A percentile compares a stretch with the other conserved stretches of the same genome.
Evolutionary conservation across 2,329 filamentous ascomycete genomes (phyloP).

Genomic region (Colletotrichum euphorbiae): DNA sequence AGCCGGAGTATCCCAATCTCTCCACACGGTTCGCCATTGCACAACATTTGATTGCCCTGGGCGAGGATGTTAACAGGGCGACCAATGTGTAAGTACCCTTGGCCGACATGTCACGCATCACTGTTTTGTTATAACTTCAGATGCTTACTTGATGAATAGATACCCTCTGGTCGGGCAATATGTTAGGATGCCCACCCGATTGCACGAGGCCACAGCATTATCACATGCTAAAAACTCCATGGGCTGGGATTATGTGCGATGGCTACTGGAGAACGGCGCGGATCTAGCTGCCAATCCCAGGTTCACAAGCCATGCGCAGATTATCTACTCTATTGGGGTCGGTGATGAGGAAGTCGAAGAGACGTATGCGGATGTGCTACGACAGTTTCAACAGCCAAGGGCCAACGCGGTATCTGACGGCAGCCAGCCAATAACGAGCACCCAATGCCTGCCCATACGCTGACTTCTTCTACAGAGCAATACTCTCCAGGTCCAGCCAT

Average conservation of each 20-base stretch:
- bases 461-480: not conserved
- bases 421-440: not conserved
- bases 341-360: not conserved
- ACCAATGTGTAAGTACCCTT: not conserved
- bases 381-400: not conserved
- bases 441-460: not conserved
- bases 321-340: not conserved
- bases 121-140: not conserved
- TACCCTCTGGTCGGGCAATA: not conserved
- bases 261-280: conserved; percentile 4
- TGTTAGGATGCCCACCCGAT: not conserved
- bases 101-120: not conserved
- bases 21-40: conserved; percentile 5
- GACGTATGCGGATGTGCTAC: conserved; percentile 1
- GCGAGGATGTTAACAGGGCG: conserved; percentile 1
- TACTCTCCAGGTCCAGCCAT: no score
- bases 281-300: conserved; percentile 2
- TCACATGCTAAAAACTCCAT: conserved; percentile 6
- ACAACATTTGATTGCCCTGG: not conserved
- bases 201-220: conserved; percentile 4
- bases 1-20: conserved; percentile 13
- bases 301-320: not conserved
- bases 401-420: not conserved
- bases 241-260: conserved; percentile 1
- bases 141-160: not conserved